Evolutionary conservation across 129 eudicot species (phyloP).

Genomic region (Erigeron canadensis): DNA sequence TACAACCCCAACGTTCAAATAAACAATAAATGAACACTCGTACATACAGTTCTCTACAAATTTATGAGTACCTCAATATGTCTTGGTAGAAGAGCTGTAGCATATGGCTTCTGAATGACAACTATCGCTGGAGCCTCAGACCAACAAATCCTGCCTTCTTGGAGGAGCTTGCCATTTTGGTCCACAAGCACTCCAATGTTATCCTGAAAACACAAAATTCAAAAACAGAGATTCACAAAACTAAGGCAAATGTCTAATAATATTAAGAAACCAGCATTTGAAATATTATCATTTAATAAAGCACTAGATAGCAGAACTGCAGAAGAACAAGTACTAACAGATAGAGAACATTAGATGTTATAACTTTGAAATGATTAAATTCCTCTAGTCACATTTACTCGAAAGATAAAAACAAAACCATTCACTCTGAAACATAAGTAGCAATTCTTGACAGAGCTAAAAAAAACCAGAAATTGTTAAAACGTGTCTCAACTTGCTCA

Average conservation of each 20-base stretch:
- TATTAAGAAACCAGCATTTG: background rate
- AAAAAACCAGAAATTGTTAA: background rate
- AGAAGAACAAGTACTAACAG: background rate
- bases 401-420: background rate
- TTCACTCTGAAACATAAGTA: background rate
- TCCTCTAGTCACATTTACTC: too few species aligned
- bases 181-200: conserved; percentile 96
- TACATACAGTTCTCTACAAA: background rate
- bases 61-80: conserved; percentile 75
- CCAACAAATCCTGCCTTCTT: conserved; percentile 96
- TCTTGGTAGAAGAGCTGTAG: conserved; percentile 84
- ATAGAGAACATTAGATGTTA: background rate
- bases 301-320: background rate
- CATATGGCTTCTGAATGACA: conserved; percentile 90
- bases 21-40: background rate
- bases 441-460: background rate
- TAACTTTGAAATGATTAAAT: background rate
- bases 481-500: conserved; percentile 5
- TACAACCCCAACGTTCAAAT: background rate
- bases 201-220: conserved; percentile 54
- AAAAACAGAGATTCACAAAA: conserved; percentile 9
- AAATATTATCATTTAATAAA: background rate
- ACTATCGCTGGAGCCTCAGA: conserved; percentile 90
- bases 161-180: conserved; percentile 93
- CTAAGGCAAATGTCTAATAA: background rate